Conservation (phyloP, 768 basidiomycete species). For the Mycena capillaripes region DNA sequence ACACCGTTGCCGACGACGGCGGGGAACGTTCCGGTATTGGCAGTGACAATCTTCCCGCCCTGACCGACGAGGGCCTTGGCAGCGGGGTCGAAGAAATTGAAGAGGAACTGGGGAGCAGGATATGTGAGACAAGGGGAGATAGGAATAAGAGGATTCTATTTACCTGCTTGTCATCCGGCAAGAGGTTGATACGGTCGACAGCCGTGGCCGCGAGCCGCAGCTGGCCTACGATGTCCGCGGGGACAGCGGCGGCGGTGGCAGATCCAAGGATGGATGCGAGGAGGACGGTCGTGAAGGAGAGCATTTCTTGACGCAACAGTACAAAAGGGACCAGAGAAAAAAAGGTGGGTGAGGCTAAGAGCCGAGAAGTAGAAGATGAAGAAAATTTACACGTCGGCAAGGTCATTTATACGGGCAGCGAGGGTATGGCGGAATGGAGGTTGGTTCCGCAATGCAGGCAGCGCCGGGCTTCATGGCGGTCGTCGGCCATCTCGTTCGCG, state of each 20-base stretch:
- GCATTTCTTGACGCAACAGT: no score
- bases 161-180: slow-evolving; percentile 22
- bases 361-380: no score
- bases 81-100: slow-evolving; percentile 35
- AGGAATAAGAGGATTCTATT: background rate
- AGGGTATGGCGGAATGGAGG: no score
- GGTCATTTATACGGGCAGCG: no score
- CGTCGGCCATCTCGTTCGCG: no score
- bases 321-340: no score
- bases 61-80: background rate
- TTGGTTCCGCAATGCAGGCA: no score
- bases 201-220: slow-evolving; percentile 2
- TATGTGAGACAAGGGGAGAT: background rate
- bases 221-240: background rate
- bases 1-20: slow-evolving; percentile 32
- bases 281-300: background rate
- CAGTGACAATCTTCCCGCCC: slow-evolving; percentile 19
- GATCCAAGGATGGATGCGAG: background rate
- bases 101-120: slow-evolving; percentile 21
- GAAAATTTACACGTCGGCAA: no score
- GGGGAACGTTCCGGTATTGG: slow-evolving; percentile 35
- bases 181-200: slow-evolving; percentile 18
- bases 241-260: background rate
- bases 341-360: no score
- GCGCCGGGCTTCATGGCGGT: no score